A percentile compares a stretch with the other conserved stretches of the same genome.
Conservation (phyloP, 805 yeast species). For the Yueomyces sp. region DNA sequence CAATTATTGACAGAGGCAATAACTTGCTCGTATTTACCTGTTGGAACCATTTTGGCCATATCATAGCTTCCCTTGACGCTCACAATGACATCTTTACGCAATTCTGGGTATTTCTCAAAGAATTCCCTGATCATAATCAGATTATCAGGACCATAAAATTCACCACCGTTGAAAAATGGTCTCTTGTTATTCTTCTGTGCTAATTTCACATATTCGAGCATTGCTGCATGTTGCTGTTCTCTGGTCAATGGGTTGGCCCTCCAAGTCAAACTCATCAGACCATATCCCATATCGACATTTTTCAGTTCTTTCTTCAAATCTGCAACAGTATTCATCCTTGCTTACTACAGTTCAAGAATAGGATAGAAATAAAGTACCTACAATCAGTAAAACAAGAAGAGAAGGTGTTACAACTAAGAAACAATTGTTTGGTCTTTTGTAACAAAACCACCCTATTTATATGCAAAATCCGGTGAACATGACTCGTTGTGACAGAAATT, state of each 20-base stretch:
- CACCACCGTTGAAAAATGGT: conserved; percentile 60
- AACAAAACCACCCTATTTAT: too few species aligned
- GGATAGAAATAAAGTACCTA: too few species aligned
- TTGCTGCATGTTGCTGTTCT: conserved; percentile 38
- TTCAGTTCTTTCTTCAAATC: conserved; percentile 10
- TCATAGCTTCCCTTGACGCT: conserved; percentile 57
- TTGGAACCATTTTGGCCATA: conserved; percentile 29
- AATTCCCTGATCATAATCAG: conserved; percentile 45
- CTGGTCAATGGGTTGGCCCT: conserved; percentile 40
- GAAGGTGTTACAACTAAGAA: too few species aligned
- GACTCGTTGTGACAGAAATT: too few species aligned
- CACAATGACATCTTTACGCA: conserved; percentile 40
- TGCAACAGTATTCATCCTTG: conserved; percentile 9
- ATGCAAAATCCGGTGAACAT: too few species aligned
- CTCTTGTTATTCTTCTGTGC: conserved; percentile 21
- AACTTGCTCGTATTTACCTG: conserved; percentile 36
- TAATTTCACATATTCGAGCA: conserved; percentile 37
- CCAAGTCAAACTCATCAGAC: conserved; percentile 78
- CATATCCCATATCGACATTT: conserved; percentile 38
- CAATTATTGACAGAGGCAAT: conserved; percentile 33
- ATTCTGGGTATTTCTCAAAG: conserved; percentile 42
- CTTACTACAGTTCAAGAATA: background rate
- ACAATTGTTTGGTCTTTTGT: too few species aligned
- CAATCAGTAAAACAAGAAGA: too few species aligned
- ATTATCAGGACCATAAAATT: conserved; percentile 59